Evolutionary conservation across 306 rosid species (phyloP).

Genomic region (Luffa aegyptiaca): DNA sequence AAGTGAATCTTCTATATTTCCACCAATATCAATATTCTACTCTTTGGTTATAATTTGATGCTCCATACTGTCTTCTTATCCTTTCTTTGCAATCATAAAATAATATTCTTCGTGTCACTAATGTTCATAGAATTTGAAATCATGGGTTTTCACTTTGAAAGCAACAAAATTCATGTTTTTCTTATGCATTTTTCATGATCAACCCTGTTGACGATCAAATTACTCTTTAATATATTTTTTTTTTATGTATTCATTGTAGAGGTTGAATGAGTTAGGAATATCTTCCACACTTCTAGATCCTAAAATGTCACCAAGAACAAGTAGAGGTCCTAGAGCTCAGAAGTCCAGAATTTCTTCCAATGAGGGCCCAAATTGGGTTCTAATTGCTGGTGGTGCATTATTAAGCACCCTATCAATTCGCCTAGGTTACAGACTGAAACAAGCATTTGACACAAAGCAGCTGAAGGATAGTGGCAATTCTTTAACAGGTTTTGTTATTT

Average conservation of each 20-base stretch:
- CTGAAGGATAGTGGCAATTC: conserved; percentile 33
- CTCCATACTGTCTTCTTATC: background rate
- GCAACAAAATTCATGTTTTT: background rate
- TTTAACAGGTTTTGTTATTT: conserved; percentile 17
- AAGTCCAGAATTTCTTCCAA: conserved; percentile 32
- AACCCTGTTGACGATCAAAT: background rate
- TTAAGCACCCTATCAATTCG: conserved; percentile 76
- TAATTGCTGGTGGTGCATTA: conserved; percentile 89
- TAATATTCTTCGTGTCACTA: background rate
- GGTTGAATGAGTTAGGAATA: conserved; percentile 26
- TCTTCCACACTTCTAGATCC: conserved; percentile 19
- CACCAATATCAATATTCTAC: background rate
- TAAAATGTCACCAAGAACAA: conserved; percentile 59
- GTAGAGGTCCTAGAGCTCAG: conserved; percentile 44
- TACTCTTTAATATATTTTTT: background rate
- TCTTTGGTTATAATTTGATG: background rate
- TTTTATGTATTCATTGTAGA: conserved; percentile 6
- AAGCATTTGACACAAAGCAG: conserved; percentile 58
- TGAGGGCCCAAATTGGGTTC: conserved; percentile 74
- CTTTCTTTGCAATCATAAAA: background rate
- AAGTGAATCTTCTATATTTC: background rate
- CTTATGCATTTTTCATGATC: conserved; percentile 18
- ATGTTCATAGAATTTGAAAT: background rate
- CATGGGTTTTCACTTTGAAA: background rate
- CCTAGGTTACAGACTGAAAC: conserved; percentile 82